Base-by-base conservation (phyloP, 2,329 filamentous ascomycete genomes). In the Fusarium austroafricanum region DNA sequence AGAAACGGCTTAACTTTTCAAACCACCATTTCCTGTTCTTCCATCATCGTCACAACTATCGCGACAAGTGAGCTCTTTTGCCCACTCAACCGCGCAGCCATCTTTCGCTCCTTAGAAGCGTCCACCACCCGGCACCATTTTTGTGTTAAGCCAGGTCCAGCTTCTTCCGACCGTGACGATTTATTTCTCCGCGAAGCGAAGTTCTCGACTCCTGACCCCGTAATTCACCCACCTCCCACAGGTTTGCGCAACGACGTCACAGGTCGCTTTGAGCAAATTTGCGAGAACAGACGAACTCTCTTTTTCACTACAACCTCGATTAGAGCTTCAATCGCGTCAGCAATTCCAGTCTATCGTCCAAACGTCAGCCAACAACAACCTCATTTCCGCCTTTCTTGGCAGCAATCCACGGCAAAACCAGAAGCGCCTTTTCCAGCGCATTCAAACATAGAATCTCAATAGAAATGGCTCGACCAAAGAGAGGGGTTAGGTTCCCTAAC, bases 401-500 rank as follows among this genome's bases (percentile, higher is more conserved):
- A 53, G 38, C 31, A 58, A 35, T 23, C 47, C 20, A 50, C 44
- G 12, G 46, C 15, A 57, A 50, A 35, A 26, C 26, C 28, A n/a
- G 28, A 39, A 35, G 21, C 40, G 58, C 26, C 26, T 23, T 31
- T 23, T 44, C 39, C 42, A 45, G 60, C 47, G 47, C 56, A 52
- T 58, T 20, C 37, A 33, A 33, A 38, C 46, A 46, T 51, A 58
- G 21, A 49, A 44, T 47, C 52, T 46, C 20, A 28, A 23, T 63
- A 67, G 58, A 64, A 66, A 81, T 81, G 78, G 75, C 73, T 51
- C 76, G 78, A 65, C 75, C 79, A 67, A 80, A 79, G 76, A 83
- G 85, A 76, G 85, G 85, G 74, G 85, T 87, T 62, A 83, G 84
- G 68, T 87, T 87, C 77, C 84, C 78, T 69, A 85, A 87, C 65